These are phyloP conservation scores for Mariannaea elegans DNA, from an alignment of 2,329 filamentous ascomycete species.

Conservation along the genomic window DNA sequence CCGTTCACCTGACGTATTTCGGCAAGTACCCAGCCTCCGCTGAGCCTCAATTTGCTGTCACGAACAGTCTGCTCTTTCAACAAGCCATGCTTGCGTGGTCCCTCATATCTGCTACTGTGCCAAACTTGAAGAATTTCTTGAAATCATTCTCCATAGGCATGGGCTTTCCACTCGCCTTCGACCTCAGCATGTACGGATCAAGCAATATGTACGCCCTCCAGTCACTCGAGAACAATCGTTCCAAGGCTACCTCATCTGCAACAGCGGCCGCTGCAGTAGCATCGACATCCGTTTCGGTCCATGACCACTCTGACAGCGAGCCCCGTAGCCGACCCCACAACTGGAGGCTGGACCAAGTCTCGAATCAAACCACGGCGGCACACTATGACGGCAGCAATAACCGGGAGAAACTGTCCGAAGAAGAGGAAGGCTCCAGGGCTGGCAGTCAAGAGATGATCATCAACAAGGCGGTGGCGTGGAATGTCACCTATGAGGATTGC, in stretches of 20 bases:
- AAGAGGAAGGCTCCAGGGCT: constrained; percentile 21
- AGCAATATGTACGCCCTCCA: constrained; percentile 26
- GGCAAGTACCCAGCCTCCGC: constrained; percentile 4
- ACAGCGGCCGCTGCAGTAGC: background rate
- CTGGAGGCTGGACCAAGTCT: constrained; percentile 29
- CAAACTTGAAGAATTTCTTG: constrained; percentile 34
- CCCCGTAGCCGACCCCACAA: constrained; percentile 15
- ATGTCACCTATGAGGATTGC: constrained; percentile 24
- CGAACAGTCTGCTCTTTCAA: constrained; percentile 25
- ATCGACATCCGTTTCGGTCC: constrained; percentile 3
- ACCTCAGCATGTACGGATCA: constrained; percentile 13
- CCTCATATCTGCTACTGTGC: constrained; percentile 30
- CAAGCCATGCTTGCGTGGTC: constrained; percentile 33
- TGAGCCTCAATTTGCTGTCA: constrained; percentile 31
- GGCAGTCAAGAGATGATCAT: constrained; percentile 36
- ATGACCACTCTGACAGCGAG: constrained; percentile 10
- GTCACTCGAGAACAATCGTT: constrained; percentile 22
- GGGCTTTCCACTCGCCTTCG: constrained; percentile 30
- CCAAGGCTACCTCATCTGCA: constrained; percentile 13
- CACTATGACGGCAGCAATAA: constrained; percentile 5
- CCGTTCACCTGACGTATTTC: constrained; percentile 23
- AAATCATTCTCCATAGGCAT: constrained; percentile 34
- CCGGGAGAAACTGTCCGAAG: constrained; percentile 20
- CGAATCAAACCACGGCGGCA: background rate
- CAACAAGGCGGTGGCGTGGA: constrained; percentile 30